Evolutionary conservation across 805 yeast genomes (phyloP).

Genomic region (Myxozyma neglecta): DNA sequence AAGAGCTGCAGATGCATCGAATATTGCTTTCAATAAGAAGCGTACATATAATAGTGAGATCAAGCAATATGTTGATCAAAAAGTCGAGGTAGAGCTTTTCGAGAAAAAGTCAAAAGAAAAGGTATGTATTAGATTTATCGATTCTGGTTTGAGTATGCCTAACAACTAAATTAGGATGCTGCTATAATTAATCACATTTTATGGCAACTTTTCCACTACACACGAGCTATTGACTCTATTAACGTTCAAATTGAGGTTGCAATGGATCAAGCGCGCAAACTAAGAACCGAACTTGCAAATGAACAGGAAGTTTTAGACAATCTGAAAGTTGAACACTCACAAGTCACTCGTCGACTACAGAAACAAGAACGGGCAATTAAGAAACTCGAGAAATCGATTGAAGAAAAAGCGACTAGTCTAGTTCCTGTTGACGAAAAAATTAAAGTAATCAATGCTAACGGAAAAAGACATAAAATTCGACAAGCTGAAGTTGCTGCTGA

Average conservation of each 20-base stretch:
- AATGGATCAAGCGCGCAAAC: conserved; percentile 11
- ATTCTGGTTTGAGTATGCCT: neutral
- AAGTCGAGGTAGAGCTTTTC: conserved; percentile 67
- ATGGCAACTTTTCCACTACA: conserved; percentile 63
- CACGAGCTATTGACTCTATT: conserved; percentile 42
- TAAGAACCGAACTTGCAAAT: conserved; percentile 10
- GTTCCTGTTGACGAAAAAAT: conserved; percentile 65
- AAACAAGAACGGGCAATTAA: conserved; percentile 42
- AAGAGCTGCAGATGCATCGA: conserved; percentile 61
- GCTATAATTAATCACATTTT: conserved; percentile 52
- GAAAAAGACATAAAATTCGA: conserved; percentile 43
- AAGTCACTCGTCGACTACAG: conserved; percentile 27
- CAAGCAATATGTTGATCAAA: conserved; percentile 74
- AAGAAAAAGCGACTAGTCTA: conserved; percentile 49
- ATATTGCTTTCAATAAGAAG: conserved; percentile 64
- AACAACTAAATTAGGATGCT: conserved; percentile 21
- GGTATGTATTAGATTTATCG: conserved; percentile 35
- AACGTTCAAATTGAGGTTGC: conserved; percentile 31
- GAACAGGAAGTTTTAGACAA: conserved; percentile 13
- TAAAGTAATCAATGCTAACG: conserved; percentile 49
- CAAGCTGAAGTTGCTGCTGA: conserved; percentile 56
- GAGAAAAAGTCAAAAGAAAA: conserved; percentile 56
- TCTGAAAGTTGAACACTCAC: conserved; percentile 30
- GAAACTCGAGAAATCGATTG: conserved; percentile 44
- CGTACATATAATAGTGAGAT: conserved; percentile 71